Evolutionary conservation across 352 stramenopile species (phyloP), one percentile per base, ranked within the genome.

Genomic region (Globisporangium paroecandrum): DNA sequence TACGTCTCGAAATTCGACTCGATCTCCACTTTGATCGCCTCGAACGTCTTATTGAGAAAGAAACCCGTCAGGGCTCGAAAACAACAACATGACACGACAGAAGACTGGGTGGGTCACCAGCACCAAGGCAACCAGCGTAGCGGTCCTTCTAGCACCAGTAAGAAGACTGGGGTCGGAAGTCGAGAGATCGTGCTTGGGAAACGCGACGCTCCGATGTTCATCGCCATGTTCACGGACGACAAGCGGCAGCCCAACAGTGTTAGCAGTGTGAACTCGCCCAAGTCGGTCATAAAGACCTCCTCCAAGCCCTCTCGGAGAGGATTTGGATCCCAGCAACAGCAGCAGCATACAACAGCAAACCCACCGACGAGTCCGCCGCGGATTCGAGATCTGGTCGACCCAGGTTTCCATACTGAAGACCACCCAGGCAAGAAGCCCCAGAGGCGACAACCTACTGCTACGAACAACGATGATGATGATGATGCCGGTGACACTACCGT

Each of bases 1-100:
- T 83, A 89, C 34, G 79, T 94, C 4, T 95, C 87, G 27, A 94
- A 94, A 71, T 98, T 97, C 67, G 91, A 98, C 74, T 97, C 89
- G 1, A 84, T 97, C 24, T 94, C 90, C 22, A 91, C 91, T 13
- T 79, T 97, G 1, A 77, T 97, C 12, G 87, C 90, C 1, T 90
- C 82, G 20, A 91, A 91, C 49, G 80, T 92, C 10, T 70, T 91
- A 9, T 69, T 95, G 3, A 75, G 83, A 5, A 82, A 75, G 38
- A 91, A 88, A 62, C 69, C 70, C 12, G 54, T 73, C n/a, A 73
- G 71, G 64, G 67, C 65, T 5, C 69, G 66, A 0, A 68, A 54
- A n/a, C 27, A 46, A 58, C 10, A 15, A 1, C 57, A 55, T 4
- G 38, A 68, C 27, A 54, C 9, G 27, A 12, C 12, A 7, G 24